Percentiles rank a stretch among this genome's conserved stretches.
Evolutionary conservation across 805 yeast species (phyloP).

Genomic region (Yarrowia sp.): DNA sequence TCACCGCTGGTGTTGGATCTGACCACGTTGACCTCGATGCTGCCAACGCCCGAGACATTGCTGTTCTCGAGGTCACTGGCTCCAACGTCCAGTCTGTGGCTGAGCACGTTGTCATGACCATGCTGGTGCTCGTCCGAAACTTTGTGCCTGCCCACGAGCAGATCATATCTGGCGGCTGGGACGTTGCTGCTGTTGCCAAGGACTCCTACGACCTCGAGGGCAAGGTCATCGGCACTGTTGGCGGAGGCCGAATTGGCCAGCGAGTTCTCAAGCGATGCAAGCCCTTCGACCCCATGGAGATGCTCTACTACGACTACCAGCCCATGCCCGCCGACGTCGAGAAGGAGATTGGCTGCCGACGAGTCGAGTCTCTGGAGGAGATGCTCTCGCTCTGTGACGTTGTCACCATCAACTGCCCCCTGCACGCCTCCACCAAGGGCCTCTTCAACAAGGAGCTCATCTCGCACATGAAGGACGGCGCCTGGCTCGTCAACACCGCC

Average conservation of each 20-base stretch:
- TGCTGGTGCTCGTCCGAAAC: constrained; percentile 67
- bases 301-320: constrained; percentile 75
- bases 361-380: constrained; percentile 45
- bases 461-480: neutral
- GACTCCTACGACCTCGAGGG: constrained; percentile 73
- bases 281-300: constrained; percentile 72
- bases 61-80: constrained; percentile 77
- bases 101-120: constrained; percentile 75
- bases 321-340: constrained; percentile 46
- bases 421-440: constrained; percentile 53
- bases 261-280: constrained; percentile 67
- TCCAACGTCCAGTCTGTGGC: constrained; percentile 79
- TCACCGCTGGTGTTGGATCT: constrained; percentile 81
- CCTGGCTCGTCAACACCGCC: neutral
- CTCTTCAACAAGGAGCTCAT: constrained; percentile 44
- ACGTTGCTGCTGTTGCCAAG: constrained; percentile 73
- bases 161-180: constrained; percentile 62
- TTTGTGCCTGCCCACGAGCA: constrained; percentile 77
- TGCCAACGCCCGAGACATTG: constrained; percentile 56
- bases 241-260: constrained; percentile 79
- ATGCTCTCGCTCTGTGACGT: constrained; percentile 47
- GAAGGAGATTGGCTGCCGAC: neutral
- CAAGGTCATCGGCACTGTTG: constrained; percentile 75
- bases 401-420: constrained; percentile 50
- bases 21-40: constrained; percentile 69